phyloP scores from a whole-genome alignment of 352 stramenopile species.

The Peronospora destructor region DNA sequence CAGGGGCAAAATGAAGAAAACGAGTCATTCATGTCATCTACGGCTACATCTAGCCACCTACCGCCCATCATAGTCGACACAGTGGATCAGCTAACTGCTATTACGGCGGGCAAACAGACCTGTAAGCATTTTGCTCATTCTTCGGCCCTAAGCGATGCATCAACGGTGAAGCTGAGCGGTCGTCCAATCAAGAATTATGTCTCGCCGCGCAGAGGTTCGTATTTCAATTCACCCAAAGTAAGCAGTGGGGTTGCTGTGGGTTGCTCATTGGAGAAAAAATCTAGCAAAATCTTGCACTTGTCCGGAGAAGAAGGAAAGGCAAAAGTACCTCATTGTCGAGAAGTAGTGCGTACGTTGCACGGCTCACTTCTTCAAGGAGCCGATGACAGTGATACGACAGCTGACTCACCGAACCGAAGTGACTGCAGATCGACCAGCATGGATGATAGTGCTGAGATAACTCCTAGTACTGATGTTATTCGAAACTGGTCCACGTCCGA shows the following conservation, averaged over 20 bases:
- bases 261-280: constrained; percentile 7
- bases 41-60: neutral
- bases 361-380: constrained; percentile 4
- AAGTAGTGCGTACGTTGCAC: constrained; percentile 24
- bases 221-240: constrained; percentile 3
- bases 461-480: constrained; percentile 11
- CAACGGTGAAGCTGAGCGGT: constrained; percentile 18
- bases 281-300: constrained; percentile 12
- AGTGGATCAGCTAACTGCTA: constrained; percentile 2
- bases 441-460: constrained; percentile 14
- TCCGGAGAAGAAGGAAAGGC: constrained; percentile 7
- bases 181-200: constrained; percentile 18
- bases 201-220: constrained; percentile 5
- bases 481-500: constrained; percentile 19
- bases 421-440: constrained; percentile 10
- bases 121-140: constrained; percentile 4
- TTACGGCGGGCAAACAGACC: constrained; percentile 6
- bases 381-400: constrained; percentile 1
- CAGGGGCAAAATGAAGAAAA: neutral
- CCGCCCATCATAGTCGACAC: neutral
- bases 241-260: neutral
- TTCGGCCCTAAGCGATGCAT: constrained; percentile 22
- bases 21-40: neutral
- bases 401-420: constrained; percentile 5
- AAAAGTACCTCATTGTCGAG: constrained; percentile 9